Evolutionary conservation across 23 red algal genomes (phyloP).

Genomic region (Gracilaria gracilis): DNA sequence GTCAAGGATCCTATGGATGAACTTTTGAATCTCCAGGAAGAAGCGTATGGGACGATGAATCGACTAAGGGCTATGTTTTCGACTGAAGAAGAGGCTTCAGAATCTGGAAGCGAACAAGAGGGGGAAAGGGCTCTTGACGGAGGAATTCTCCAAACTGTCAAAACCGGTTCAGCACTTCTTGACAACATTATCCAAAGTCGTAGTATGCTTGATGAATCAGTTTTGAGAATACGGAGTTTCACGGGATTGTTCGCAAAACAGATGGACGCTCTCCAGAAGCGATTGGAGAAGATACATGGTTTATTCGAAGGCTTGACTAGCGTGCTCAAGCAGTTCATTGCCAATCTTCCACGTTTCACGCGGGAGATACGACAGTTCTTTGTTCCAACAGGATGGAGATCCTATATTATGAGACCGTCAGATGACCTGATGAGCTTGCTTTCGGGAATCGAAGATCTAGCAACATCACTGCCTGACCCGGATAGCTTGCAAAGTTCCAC

Average conservation of each 20-base stretch:
- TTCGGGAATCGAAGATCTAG: slow-evolving; percentile 14
- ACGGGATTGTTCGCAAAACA: slow-evolving; percentile 1
- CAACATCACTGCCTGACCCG: slow-evolving; percentile 8
- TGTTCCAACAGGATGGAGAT: slow-evolving; percentile 39
- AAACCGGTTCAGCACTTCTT: neutral
- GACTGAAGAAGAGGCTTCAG: neutral
- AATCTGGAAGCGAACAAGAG: neutral
- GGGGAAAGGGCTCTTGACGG: neutral
- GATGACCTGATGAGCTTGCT: slow-evolving; percentile 21
- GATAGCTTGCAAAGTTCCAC: neutral
- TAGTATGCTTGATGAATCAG: neutral
- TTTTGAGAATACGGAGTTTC: neutral
- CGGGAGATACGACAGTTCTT: slow-evolving; percentile 52
- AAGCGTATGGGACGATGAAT: neutral
- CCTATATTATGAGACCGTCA: slow-evolving; percentile 45
- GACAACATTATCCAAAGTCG: neutral
- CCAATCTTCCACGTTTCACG: slow-evolving; percentile 36
- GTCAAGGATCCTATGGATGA: slow-evolving; percentile 14
- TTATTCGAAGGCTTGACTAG: neutral
- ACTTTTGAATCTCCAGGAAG: slow-evolving; percentile 15
- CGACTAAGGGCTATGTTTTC: slow-evolving; percentile 8
- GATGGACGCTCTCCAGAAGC: neutral
- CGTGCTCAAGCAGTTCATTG: slow-evolving; percentile 13
- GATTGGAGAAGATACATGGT: neutral
- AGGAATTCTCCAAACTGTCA: slow-evolving; percentile 16